These are phyloP conservation scores for Neofusicoccum sp. DNA, from an alignment of 2,329 filamentous ascomycete species.

Conservation along the genomic window DNA sequence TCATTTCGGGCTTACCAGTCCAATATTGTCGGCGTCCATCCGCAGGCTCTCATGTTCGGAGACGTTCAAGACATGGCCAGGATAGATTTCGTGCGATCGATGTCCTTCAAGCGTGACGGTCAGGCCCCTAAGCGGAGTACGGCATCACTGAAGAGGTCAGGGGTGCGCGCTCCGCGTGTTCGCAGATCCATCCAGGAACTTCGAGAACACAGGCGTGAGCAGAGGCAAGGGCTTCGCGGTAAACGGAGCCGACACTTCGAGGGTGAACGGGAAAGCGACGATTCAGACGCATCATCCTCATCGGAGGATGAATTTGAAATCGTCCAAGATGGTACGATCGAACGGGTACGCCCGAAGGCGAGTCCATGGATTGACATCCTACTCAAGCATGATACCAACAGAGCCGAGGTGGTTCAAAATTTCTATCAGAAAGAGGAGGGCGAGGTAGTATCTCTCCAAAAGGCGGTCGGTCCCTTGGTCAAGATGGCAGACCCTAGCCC, in stretches of 20 bases:
- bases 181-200: background rate
- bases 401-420: background rate
- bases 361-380: background rate
- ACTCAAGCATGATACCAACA: background rate
- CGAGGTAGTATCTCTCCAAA: background rate
- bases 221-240: background rate
- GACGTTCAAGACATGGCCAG: background rate
- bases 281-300: background rate
- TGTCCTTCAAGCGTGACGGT: background rate
- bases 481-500: background rate
- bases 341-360: background rate
- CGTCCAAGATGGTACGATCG: background rate
- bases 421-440: background rate
- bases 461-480: background rate
- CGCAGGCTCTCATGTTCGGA: background rate
- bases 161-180: background rate
- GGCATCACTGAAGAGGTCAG: background rate
- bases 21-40: background rate
- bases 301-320: background rate
- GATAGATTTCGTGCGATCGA: background rate
- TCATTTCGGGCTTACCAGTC: background rate
- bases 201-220: background rate
- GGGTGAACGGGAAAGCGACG: background rate
- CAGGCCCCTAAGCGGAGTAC: background rate
- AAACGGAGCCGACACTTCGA: background rate